phyloP scores from a whole-genome alignment of 1,284 basidiomycete species.

The Anthracocystis setariae region DNA sequence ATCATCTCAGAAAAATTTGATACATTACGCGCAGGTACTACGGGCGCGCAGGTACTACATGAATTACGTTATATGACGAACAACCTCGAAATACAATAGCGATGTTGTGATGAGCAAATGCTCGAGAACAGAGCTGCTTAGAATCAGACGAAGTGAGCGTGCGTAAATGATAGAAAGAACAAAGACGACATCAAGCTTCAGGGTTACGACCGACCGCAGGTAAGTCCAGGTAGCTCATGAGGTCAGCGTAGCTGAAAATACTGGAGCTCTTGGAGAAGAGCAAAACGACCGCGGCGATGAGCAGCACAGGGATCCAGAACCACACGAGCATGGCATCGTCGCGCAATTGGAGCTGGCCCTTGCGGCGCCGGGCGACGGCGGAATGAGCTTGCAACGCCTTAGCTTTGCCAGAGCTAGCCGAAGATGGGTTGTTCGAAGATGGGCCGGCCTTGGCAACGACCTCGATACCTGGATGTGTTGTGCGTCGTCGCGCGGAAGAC shows the following conservation, averaged over 20 bases:
- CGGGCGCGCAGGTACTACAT: too few relatives aligned
- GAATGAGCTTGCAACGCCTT: constrained; percentile 15
- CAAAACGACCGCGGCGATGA: constrained; percentile 67
- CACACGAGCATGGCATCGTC: constrained; percentile 91
- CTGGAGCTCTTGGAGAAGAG: constrained; percentile 56
- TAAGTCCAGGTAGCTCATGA: constrained; percentile 55
- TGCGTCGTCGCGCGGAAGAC: constrained; percentile 19
- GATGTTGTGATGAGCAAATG: too few relatives aligned
- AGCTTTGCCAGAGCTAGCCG: constrained; percentile 5
- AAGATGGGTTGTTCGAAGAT: background rate
- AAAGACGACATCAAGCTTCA: constrained; percentile 24
- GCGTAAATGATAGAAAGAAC: too few relatives aligned
- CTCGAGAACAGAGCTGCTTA: too few relatives aligned
- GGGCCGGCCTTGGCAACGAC: constrained; percentile 55
- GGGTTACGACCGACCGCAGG: constrained; percentile 38
- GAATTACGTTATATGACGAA: too few relatives aligned
- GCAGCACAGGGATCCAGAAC: constrained; percentile 91
- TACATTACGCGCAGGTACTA: too few relatives aligned
- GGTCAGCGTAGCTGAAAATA: constrained; percentile 56
- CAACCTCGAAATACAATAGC: too few relatives aligned
- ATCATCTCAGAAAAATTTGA: too few relatives aligned
- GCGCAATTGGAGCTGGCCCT: constrained; percentile 37
- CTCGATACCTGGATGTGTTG: constrained; percentile 7
- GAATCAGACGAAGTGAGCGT: too few relatives aligned
- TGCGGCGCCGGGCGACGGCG: constrained; percentile 31